Base-by-base conservation (phyloP, 345 rosid genomes). In the Theobroma cacao region DNA sequence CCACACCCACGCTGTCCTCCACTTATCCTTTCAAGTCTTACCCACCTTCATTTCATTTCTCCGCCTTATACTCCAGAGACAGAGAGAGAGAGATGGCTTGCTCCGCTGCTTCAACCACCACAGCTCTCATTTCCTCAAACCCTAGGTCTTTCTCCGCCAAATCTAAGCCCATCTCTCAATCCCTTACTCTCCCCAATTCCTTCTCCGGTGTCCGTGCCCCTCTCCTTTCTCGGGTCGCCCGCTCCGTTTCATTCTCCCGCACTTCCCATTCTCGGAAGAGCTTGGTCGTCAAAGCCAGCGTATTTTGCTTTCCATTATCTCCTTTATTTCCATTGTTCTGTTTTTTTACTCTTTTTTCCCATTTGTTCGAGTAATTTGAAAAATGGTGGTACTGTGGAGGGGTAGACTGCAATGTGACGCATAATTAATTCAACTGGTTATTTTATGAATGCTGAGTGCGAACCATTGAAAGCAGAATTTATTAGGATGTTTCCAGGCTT, bases 231-330 rank as follows among this genome's bases (percentile, higher is more conserved):
- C 84, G 85, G 34, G 50, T 83, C 74, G 68, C 87, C 61, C 89
- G 78, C 45, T 87, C 92, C 55, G 36, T 85, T 68, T 87, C 90
- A 47, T 31, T 85, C 76, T 30, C 80, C 67, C 87, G 80, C 43
- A 71, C 77, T 74, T 75, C 90, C 78, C 86, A 31, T 48, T 86
- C 87, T 59, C 79, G 89, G 22, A 87, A 75, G 80, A 74, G 90
- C 80, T 91, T 95, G 77, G 81, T 82, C 50, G 89, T 92, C 81
- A 90, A 81, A 71, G 93, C 99, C 45, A 64, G 87, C 48, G 97
- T 93, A 83, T 67, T 2, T 2, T 5, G 7, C 7, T 40, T 17
- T 36, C n/a, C 7, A 40, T 34, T 17, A 11, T 50, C 22, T 41
- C 24, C 1, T 60, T 24, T 2, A 5, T 75, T 55, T 2, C 34